Evolutionary conservation across 192 early-diverging fungal genomes (phyloP).

Genomic region (Gamsiella multidivaricata): DNA sequence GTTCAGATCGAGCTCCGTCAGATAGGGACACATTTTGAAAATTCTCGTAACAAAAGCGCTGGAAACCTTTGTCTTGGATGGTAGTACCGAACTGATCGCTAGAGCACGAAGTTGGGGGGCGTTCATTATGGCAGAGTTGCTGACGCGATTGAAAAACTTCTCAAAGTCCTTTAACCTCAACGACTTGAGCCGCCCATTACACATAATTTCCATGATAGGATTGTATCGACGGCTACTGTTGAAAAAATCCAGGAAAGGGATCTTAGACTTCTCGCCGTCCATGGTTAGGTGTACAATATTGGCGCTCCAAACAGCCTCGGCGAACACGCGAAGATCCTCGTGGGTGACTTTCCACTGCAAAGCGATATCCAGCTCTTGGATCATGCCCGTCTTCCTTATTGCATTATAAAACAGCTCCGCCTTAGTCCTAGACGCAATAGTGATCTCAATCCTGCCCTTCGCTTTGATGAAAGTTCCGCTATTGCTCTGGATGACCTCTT

Average conservation of each 20-base stretch:
- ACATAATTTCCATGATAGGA: constrained; percentile 3
- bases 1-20: too few species aligned
- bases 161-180: background rate
- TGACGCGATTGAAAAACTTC: background rate
- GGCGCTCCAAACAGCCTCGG: background rate
- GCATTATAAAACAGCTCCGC: constrained; percentile 16
- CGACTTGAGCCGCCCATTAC: background rate
- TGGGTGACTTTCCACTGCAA: constrained; percentile 5
- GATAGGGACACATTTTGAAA: too few species aligned
- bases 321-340: constrained; percentile 4
- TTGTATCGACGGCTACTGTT: constrained; percentile 4
- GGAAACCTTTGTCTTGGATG: too few species aligned
- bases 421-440: background rate
- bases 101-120: constrained; percentile 7
- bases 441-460: constrained; percentile 2
- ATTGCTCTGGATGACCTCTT: constrained; percentile 1
- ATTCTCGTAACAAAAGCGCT: too few species aligned
- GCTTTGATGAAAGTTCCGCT: background rate
- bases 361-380: constrained; percentile 9
- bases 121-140: background rate
- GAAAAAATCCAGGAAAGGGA: background rate
- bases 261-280: background rate
- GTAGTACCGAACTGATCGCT: background rate
- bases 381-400: background rate
- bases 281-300: background rate